phyloP scores from a whole-genome alignment of 2,329 filamentous ascomycete genomes.

The Colletotrichum australisinense region DNA sequence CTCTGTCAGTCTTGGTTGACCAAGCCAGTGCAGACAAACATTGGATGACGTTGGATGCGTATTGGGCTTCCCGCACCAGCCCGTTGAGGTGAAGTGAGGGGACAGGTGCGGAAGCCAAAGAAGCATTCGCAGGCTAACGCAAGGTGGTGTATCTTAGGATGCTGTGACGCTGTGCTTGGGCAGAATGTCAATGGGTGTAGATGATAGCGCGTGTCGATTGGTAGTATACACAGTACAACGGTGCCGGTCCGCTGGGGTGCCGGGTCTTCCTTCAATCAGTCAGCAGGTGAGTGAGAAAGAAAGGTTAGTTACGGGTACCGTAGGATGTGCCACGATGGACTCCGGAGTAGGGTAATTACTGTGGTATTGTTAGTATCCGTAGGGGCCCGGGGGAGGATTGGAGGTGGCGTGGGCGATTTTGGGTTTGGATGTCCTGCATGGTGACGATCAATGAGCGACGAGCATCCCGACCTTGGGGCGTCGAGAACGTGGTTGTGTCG shows the following conservation, averaged over 20 bases:
- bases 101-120: not conserved
- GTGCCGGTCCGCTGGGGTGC: not conserved
- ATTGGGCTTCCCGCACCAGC: not conserved
- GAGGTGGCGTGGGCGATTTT: not conserved
- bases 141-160: not conserved
- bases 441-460: slow-evolving; percentile 11
- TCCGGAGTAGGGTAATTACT: not conserved
- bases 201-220: not conserved
- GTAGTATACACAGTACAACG: too few relatives aligned
- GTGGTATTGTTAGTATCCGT: not conserved
- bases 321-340: not conserved
- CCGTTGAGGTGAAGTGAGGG: not conserved
- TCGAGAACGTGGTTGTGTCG: not conserved
- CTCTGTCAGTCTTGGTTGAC: slow-evolving; percentile 10
- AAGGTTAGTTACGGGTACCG: not conserved
- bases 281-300: not conserved
- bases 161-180: not conserved
- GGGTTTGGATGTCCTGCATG: slow-evolving; percentile 20
- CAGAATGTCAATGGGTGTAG: not conserved
- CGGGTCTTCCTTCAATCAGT: not conserved
- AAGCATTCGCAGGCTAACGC: not conserved
- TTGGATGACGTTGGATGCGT: not conserved
- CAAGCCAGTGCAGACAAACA: not conserved
- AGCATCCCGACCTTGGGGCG: not conserved
- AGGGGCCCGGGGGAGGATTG: not conserved